Base-by-base conservation (phyloP, 2,329 filamentous ascomycete species). In the Fusarium sp. region DNA sequence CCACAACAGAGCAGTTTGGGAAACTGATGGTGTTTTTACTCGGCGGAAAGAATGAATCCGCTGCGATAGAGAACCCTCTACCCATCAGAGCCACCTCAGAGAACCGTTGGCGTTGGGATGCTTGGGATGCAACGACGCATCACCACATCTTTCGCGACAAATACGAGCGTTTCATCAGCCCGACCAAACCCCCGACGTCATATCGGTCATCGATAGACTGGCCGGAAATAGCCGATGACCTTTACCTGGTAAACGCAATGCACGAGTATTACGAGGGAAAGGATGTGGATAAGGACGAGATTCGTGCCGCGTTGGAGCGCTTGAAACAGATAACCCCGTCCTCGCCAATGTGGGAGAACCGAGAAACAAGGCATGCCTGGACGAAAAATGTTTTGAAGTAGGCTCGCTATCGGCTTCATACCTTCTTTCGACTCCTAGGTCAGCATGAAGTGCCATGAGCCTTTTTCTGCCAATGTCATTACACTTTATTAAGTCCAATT, bases 81-180 rank as follows among this genome's bases (percentile, higher is more conserved):
- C 66, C 66, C 10, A 33, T 64, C 6, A 6, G 36, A 1, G 57
- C 45, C 1, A 62, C 56, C 1, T 20, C 35, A 1, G 22, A 69
- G 31, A 71, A 71, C 38, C 66, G 66, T 9, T 67, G 57, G 56
- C 69, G 66, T 5, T 69, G 66, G 66, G 54, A 58, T n/a, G 20
- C 61, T 13, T 69, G 66, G 66, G 56, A 71, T 0, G 69, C 66
- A 18, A 35, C 11, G 6, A 8, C 11, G 11, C 40, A 42, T 14
- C 14, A 61, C 52, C 63, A 66, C 16, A 66, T 71, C 31, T 71
- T 69, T 4, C 69, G 66, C 2, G 66, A 66, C 33, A 69, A 35
- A 3, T 50, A 33, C 22, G 62, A 71, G 13, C 65, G 60, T 0
- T 20, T 22, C 16, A 20, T 70, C 0, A 45, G 33, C 2, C 8